Percentiles rank a stretch among this genome's conserved stretches.
phyloP scores from a whole-genome alignment of 1,284 basidiomycete genomes.

The Austroboletus rostrupii region DNA sequence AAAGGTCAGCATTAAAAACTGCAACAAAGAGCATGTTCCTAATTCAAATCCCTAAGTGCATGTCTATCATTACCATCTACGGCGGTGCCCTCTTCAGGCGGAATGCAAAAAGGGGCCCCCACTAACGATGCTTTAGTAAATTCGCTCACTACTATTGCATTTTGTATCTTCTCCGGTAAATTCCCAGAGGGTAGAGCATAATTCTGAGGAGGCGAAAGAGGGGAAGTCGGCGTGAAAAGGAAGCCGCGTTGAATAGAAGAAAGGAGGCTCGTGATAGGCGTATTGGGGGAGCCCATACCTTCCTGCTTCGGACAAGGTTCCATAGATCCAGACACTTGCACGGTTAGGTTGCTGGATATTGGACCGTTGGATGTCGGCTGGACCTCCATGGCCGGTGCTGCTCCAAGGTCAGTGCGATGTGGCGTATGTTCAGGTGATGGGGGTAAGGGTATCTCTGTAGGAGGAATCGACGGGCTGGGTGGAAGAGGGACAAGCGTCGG shows the following conservation, averaged over 20 bases:
- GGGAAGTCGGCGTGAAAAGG: conserved; percentile 55
- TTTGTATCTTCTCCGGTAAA: conserved; percentile 27
- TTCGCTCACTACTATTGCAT: neutral
- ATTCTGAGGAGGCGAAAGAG: conserved; percentile 53
- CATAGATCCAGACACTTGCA: neutral
- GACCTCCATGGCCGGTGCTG: conserved; percentile 1
- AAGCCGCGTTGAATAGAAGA: conserved; percentile 68
- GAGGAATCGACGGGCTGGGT: conserved; percentile 20
- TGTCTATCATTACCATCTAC: conserved; percentile 22
- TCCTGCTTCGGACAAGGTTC: conserved; percentile 5
- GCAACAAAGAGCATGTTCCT: conserved; percentile 4
- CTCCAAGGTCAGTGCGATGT: neutral
- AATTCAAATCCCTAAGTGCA: conserved; percentile 27
- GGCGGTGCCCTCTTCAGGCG: conserved; percentile 9
- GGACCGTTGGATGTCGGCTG: neutral
- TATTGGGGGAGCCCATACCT: conserved; percentile 32
- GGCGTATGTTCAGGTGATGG: conserved; percentile 22
- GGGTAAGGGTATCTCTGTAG: conserved; percentile 26
- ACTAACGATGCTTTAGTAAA: neutral
- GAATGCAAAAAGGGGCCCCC: conserved; percentile 10
- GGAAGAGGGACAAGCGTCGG: conserved; percentile 31
- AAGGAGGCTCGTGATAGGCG: conserved; percentile 67
- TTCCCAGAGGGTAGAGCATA: conserved; percentile 32
- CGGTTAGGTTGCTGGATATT: neutral
- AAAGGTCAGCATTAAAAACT: conserved; percentile 6